Evolutionary conservation across 495 filamentous ascomycete genomes (phyloP).

Genomic region (Aspergillus bertholletiae): DNA sequence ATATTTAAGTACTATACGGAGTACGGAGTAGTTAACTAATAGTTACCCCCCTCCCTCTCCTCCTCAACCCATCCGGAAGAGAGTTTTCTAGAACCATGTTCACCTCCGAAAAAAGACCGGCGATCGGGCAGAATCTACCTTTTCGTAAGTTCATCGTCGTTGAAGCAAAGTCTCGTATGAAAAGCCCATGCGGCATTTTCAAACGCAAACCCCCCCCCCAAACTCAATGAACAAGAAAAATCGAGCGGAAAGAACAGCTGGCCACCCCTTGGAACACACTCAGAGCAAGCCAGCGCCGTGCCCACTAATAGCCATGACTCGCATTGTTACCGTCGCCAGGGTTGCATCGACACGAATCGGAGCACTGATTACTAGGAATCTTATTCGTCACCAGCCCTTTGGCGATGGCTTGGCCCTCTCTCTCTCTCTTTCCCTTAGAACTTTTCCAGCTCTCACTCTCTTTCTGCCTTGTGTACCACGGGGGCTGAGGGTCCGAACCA

Average conservation of each 20-base stretch:
- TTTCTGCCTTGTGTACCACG: background rate
- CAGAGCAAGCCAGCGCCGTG: background rate
- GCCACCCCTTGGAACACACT: constrained; percentile 5
- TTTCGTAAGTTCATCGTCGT: background rate
- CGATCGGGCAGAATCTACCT: background rate
- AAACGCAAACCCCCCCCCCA: background rate
- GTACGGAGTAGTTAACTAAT: background rate
- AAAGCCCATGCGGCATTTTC: background rate
- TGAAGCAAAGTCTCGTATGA: background rate
- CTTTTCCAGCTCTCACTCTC: background rate
- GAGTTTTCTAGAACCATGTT: background rate
- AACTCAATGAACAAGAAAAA: background rate
- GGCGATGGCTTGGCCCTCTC: constrained; percentile 13
- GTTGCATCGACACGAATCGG: constrained; percentile 18
- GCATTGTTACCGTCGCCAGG: constrained; percentile 9
- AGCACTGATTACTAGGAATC: background rate
- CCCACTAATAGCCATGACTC: no score
- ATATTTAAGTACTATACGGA: no score
- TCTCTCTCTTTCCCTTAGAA: constrained; percentile 5
- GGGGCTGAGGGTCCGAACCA: background rate
- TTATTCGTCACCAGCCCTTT: constrained; percentile 26
- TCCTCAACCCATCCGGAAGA: background rate
- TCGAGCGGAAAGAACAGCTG: background rate
- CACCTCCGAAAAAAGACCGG: background rate
- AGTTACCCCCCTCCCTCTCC: background rate